Evolutionary conservation across 768 basidiomycete genomes (phyloP).

Genomic region (Pisolithus orientalis): DNA sequence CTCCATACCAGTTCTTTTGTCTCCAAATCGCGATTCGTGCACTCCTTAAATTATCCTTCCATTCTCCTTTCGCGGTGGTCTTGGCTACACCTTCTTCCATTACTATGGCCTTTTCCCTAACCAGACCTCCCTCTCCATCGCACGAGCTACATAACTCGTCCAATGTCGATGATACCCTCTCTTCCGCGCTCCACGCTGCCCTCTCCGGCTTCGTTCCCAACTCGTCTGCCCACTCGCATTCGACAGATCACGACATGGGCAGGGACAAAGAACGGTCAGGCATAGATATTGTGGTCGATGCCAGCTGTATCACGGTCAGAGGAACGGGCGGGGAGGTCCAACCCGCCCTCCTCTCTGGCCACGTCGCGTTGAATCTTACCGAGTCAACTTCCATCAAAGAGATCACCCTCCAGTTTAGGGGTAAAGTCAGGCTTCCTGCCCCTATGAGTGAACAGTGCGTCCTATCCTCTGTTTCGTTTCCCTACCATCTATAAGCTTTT

Average conservation of each 20-base stretch:
- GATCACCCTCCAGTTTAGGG: constrained; percentile 77
- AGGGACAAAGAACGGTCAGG: constrained; percentile 43
- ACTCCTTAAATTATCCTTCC: constrained; percentile 2
- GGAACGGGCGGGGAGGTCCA: constrained; percentile 83
- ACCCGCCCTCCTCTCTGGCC: constrained; percentile 73
- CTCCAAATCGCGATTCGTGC: not conserved
- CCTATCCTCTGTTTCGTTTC: constrained; percentile 3
- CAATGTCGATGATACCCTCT: constrained; percentile 29
- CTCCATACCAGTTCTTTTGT: not conserved
- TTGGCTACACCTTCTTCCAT: not conserved
- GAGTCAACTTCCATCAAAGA: constrained; percentile 83
- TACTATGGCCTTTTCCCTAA: constrained; percentile 30
- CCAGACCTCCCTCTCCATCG: constrained; percentile 29
- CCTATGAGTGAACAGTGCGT: constrained; percentile 54
- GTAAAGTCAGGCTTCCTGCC: constrained; percentile 70
- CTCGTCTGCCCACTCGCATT: constrained; percentile 14
- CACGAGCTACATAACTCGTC: constrained; percentile 20
- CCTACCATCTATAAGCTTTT: constrained; percentile 1
- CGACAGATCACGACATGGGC: constrained; percentile 33
- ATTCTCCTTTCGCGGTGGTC: not conserved
- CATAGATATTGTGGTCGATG: constrained; percentile 74
- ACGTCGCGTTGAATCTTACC: constrained; percentile 70
- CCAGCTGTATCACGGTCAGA: constrained; percentile 62
- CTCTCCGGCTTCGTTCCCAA: constrained; percentile 23
- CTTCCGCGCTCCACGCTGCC: constrained; percentile 34